A percentile compares a stretch with the other conserved stretches of the same genome.
phyloP scores from a whole-genome alignment of 2,329 filamentous ascomycete genomes.

The Monosporascus cannonballus region DNA sequence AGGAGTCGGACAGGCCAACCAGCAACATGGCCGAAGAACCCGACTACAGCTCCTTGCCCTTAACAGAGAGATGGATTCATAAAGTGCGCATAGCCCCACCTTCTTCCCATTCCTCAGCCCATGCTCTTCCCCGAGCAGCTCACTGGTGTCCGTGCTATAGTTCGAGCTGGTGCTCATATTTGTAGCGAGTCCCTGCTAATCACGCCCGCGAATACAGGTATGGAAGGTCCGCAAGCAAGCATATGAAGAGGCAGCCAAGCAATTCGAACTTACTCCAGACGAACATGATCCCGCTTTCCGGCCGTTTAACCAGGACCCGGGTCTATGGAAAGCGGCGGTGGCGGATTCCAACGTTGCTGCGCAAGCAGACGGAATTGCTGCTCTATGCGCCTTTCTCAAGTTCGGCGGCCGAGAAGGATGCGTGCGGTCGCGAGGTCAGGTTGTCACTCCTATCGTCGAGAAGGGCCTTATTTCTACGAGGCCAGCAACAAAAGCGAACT shows the following conservation, averaged over 20 bases:
- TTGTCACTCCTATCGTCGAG: constrained; percentile 76
- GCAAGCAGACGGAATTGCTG: constrained; percentile 84
- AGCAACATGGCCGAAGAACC: constrained; percentile 75
- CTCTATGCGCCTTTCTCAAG: constrained; percentile 87
- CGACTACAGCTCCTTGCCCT: constrained; percentile 72
- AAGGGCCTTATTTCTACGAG: constrained; percentile 86
- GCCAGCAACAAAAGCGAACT: constrained; percentile 80
- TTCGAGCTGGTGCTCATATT: too few relatives aligned
- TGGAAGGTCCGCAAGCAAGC: constrained; percentile 97
- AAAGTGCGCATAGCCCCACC: constrained; percentile 48
- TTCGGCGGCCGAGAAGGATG: constrained; percentile 78
- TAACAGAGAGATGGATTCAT: constrained; percentile 76
- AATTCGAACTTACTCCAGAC: constrained; percentile 77
- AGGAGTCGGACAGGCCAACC: constrained; percentile 3
- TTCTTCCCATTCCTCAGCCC: neutral
- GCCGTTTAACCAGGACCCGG: constrained; percentile 78
- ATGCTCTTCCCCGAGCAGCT: too few relatives aligned
- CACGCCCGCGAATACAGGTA: constrained; percentile 41
- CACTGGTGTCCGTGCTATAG: too few relatives aligned
- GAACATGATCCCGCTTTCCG: constrained; percentile 81
- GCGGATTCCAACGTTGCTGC: constrained; percentile 95
- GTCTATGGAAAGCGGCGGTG: constrained; percentile 87
- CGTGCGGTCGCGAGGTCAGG: constrained; percentile 67
- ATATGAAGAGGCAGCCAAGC: constrained; percentile 87
- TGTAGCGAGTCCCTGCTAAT: constrained; percentile 3